phyloP scores from a whole-genome alignment of 257 asterid genomes.

The Solanum commersonii region DNA sequence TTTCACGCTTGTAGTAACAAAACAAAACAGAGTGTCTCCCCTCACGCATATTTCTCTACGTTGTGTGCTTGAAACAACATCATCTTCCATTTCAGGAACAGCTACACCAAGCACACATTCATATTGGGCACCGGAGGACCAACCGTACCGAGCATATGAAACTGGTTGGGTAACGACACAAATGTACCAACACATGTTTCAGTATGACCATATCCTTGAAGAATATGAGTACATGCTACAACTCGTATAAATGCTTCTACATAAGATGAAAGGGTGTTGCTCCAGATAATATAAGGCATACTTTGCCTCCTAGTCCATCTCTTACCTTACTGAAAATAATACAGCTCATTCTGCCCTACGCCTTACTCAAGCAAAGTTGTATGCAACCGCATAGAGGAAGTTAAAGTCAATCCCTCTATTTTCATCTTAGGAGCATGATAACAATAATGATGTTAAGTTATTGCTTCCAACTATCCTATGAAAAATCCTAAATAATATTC shows the following conservation, averaged over 20 bases:
- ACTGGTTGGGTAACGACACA: conserved; percentile 61
- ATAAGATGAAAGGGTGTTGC: conserved; percentile 72
- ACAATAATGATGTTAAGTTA: no score
- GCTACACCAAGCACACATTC: conserved; percentile 75
- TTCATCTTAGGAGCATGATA: no score
- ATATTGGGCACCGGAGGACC: conserved; percentile 90
- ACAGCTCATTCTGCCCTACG: no score
- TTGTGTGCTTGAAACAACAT: conserved; percentile 14
- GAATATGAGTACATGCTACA: conserved; percentile 71
- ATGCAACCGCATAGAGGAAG: no score
- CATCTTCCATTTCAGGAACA: conserved; percentile 92
- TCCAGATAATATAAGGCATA: conserved; percentile 64
- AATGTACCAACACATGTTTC: conserved; percentile 96
- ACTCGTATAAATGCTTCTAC: conserved; percentile 81
- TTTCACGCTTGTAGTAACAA: conserved; percentile 76
- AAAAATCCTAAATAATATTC: no score
- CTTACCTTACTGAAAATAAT: conserved; percentile 34
- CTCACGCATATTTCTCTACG: conserved; percentile 88
- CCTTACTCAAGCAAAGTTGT: no score
- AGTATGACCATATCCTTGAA: conserved; percentile 94
- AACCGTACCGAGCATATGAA: conserved; percentile 75
- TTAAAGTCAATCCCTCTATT: no score
- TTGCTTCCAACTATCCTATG: no score
- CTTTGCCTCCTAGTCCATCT: conserved; percentile 87
- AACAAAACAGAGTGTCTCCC: conserved; percentile 73